Evolutionary conservation across 192 early-diverging fungal species (phyloP).

Genomic region (Podila horticola): DNA sequence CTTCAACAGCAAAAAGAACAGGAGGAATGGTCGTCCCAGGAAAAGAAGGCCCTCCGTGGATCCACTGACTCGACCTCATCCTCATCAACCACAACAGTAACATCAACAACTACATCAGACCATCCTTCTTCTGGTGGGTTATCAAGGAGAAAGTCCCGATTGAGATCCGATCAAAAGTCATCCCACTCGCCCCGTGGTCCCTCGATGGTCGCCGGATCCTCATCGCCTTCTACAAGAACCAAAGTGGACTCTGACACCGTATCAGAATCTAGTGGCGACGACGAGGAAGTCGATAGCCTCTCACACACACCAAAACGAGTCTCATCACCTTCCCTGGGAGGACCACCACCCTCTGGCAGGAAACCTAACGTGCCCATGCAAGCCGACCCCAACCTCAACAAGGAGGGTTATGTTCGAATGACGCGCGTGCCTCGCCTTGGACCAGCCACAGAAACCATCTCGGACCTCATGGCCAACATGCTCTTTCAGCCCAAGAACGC

Average conservation of each 20-base stretch:
- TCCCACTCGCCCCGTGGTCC: not conserved
- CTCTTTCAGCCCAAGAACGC: slow-evolving; percentile 51
- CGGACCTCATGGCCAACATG: slow-evolving; percentile 49
- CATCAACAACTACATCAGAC: slow-evolving; percentile 2
- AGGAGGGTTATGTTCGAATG: slow-evolving; percentile 48
- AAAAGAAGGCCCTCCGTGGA: too few relatives aligned
- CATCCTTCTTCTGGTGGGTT: not conserved
- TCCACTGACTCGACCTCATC: slow-evolving; percentile 9
- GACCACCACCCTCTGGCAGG: not conserved
- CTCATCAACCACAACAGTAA: slow-evolving; percentile 6
- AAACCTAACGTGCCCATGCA: slow-evolving; percentile 43
- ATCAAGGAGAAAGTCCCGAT: slow-evolving; percentile 9
- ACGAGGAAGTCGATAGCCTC: slow-evolving; percentile 5
- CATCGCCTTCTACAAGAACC: not conserved
- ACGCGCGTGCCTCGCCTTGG: slow-evolving; percentile 43
- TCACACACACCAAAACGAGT: not conserved
- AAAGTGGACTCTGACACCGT: not conserved
- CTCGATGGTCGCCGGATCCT: not conserved
- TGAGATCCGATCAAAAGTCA: slow-evolving; percentile 18
- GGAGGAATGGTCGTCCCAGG: not conserved
- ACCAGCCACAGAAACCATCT: slow-evolving; percentile 43
- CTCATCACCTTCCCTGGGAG: not conserved
- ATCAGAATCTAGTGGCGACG: not conserved
- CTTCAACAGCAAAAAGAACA: slow-evolving; percentile 16
- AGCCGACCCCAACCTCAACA: slow-evolving; percentile 43